Base-by-base conservation (phyloP, 768 basidiomycete species). In the Amanita inopinata region DNA sequence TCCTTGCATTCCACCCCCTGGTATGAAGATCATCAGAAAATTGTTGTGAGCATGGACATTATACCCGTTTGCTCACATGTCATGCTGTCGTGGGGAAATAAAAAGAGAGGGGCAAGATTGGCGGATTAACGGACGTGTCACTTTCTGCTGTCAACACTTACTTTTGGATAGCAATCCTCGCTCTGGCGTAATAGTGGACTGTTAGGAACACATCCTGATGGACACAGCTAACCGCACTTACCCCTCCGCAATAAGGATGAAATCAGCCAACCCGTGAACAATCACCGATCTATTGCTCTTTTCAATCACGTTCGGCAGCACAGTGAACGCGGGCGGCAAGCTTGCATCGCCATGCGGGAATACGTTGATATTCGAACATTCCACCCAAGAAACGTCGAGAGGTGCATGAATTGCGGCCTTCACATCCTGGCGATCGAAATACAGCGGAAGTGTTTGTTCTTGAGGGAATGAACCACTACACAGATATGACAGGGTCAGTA, bases 401-500 rank as follows among this genome's bases (percentile, higher is more conserved):
- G 85, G 84, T 0, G 82, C 85, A 48, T 87, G 83, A 35, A 87
- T 81, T 3, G 74, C 82, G 27, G 53, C 50, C 60, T 84, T 81
- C 40, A 88, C 83, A 25, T 86, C 80, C 4, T 51, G 52, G 31
- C 76, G 69, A 58, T 84, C 69, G 53, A 87, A 87, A 60, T 85
- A 87, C 30, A 86, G 43, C 1, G 82, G 83, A 0, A 73, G 54
- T 3, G 63, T 40, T 51, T 83, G 82, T 3, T 53, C 51, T 22
- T 83, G 64, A 2, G 53, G 49, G 59, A 75, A 79, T 0, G 77
- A 72, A 6, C 77, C 78, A 2, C 77, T 80, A 51, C 18, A 49
- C 23, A 17, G 31, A 31, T 8, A 28, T 3, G 10, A 7, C 31
- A 8, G 12, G n/a, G 11, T 31, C 8, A 40, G 22, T 14, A 2